Evolutionary conservation across 1,284 basidiomycete species (phyloP), one percentile per base, ranked within the genome.

Genomic region (Irpex sp.): DNA sequence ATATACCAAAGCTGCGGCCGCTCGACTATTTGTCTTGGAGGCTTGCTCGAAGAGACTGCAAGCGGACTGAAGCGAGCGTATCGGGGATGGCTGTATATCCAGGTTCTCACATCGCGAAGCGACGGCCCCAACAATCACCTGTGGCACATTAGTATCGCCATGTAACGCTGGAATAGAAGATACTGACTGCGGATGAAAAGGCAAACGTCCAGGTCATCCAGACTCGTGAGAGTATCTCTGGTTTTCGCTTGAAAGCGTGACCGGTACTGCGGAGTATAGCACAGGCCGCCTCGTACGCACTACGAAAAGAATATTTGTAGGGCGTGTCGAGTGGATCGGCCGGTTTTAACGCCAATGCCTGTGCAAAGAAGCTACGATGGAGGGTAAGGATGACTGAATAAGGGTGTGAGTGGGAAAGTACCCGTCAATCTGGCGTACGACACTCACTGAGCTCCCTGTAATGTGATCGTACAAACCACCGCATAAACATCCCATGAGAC

Each of bases 381-480:
- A 76, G 62, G 59, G 68, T 69, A n/a, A 76, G 57, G 13, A 75
- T 58, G 13, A 71, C 75, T 75, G 43, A 26, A 13, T 31, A 36
- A 59, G 19, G 13, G 0, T 54, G 37, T 56, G 11, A 53, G 19
- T 17, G 17, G 50, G 11, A 19, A 39, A 36, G 13, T 11, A 31
- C n/a, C 46, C 15, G 4, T 8, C 8, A 36, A 49, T 51, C 39
- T 11, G 31, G 19, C 21, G n/a, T 26, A 15, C 8, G n/a, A 54
- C 49, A 75, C 77, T 63, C 65, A 83, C 82, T 76, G 55, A 83
- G 72, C 63, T 81, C 80, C 47, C 76, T 76, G 68, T 83, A 80
- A 67, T 83, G 79, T 4, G 78, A 78, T 26, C 78, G 75, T 9
- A 78, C 76, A 66, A 78, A 83, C 9, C 66, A 70, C 17, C 75